Base-by-base conservation (phyloP, 2,329 filamentous ascomycete genomes). In the Dothistroma septosporum region DNA sequence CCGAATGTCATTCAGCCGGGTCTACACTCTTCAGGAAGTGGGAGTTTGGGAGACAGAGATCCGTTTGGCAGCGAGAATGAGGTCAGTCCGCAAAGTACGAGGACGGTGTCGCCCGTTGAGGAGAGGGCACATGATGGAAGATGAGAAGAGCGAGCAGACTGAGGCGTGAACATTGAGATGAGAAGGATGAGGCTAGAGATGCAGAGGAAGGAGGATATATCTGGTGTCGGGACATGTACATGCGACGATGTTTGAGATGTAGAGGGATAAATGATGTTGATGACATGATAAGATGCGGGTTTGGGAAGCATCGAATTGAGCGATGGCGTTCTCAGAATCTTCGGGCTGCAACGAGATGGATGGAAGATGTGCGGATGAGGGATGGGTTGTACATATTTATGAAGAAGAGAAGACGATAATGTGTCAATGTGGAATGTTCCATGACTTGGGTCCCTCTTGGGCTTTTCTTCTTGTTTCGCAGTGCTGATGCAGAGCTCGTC, bases 1-100 rank as follows among this genome's bases (percentile, higher is more conserved):
- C 58, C 60, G 3, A 59, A 60, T 12, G 32, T 54, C n/a, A 35
- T 62, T 10, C 50, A 46, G n/a, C 48, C 55, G n/a, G 32, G 21
- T 24, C 47, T 52, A 5, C 37, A 35, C 19, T 19, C 44, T n/a
- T 28, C 53, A 3, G 46, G 14, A 33, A 53, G 50, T 53, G 50
- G 50, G 4, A 53, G 50, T 53, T 28, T 53, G 2, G 48, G 47
- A 21, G 37, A 10, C 22, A 57, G 41, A 11, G 57, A 44, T 53
- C 33, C 35, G 9, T 35, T 31, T 12, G 41, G 52, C 7, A 47
- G 47, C 21, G 55, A 49, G 6, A 35, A 53, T 21, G 57, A 49
- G 28, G 57, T 49, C 10, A 59, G 55, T 50, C 49, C 41, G 19
- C 57, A 52, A 7, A 24, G 54, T 12, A 53, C 52, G 28, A 44